phyloP scores from a whole-genome alignment of 208 protist genomes.

The Crithidia sp. region DNA sequence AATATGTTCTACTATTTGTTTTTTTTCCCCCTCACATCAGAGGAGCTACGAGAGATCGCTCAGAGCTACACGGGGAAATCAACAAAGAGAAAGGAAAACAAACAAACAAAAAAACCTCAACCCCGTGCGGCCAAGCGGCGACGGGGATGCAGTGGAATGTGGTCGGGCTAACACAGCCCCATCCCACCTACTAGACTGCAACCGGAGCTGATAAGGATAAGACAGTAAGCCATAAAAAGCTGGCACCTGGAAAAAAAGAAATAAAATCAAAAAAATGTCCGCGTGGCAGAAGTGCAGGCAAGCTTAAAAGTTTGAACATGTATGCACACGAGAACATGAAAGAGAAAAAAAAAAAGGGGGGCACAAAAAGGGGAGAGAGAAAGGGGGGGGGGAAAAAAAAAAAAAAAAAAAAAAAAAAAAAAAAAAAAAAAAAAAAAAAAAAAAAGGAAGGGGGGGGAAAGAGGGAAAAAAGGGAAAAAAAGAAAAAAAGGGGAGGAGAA shows the following conservation, averaged over 20 bases:
- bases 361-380: neutral
- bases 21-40: too few species aligned
- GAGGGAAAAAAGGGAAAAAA: neutral
- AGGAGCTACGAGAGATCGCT: too few species aligned
- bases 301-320: neutral
- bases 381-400: neutral
- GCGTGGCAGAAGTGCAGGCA: neutral
- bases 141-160: too few species aligned
- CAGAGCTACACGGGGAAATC: too few species aligned
- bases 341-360: neutral
- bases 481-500: neutral
- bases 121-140: too few species aligned
- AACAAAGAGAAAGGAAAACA: neutral
- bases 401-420: neutral
- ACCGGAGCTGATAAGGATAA: too few species aligned
- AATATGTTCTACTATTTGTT: too few species aligned
- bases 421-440: conserved; percentile 7
- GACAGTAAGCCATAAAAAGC: too few species aligned
- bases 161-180: too few species aligned
- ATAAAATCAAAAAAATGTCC: neutral
- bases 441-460: neutral
- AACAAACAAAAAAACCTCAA: neutral
- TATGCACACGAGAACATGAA: neutral
- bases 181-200: too few species aligned
- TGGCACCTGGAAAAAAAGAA: too few species aligned